Evolutionary conservation across 2,329 filamentous ascomycete species (phyloP).

Genomic region (Penicillium sp.): DNA sequence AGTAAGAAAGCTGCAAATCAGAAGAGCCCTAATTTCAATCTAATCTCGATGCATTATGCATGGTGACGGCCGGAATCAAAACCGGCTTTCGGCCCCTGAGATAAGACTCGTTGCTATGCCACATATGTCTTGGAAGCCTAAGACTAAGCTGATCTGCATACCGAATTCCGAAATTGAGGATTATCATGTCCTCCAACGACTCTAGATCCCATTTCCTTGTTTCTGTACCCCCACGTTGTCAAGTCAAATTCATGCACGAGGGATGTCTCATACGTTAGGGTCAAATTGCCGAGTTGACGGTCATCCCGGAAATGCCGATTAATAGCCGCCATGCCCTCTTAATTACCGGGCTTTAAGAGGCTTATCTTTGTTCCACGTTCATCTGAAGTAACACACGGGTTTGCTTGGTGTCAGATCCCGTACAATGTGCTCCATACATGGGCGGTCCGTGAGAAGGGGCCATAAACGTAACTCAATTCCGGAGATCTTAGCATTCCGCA

Average conservation of each 20-base stretch:
- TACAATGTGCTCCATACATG: no score
- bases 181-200: neutral
- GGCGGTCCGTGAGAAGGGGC: no score
- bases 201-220: neutral
- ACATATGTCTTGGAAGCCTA: conserved; percentile 5
- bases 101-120: conserved; percentile 5
- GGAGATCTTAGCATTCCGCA: neutral
- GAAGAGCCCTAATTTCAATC: no score
- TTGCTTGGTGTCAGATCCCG: no score
- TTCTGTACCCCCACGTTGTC: neutral
- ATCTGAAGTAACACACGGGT: no score
- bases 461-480: neutral
- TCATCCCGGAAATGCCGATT: neutral
- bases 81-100: neutral
- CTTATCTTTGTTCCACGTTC: neutral
- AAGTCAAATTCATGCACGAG: neutral
- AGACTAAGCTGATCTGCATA: neutral
- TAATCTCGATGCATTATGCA: no score
- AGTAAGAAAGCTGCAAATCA: neutral
- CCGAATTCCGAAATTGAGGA: neutral
- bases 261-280: neutral
- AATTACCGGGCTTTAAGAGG: no score
- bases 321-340: neutral
- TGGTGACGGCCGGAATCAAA: neutral
- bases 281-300: neutral